Evolutionary conservation across 441 rosid species (phyloP).

Genomic region (Erodium trifolium): DNA sequence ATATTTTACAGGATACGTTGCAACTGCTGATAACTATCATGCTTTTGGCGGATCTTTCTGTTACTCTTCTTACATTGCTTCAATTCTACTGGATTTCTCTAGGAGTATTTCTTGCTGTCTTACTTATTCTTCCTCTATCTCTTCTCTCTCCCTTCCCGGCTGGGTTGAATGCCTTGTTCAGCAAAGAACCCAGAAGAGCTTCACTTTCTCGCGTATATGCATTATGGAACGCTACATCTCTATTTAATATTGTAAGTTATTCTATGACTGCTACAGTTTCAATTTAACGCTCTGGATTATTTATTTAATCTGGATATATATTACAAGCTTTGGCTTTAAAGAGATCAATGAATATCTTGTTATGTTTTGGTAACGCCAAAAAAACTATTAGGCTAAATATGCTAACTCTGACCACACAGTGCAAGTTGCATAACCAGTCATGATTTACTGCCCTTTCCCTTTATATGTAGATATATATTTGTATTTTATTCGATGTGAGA

Average conservation of each 20-base stretch:
- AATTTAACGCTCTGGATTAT: neutral
- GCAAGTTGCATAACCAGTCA: no score
- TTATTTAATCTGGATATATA: no score
- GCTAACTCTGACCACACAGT: no score
- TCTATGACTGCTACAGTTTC: neutral
- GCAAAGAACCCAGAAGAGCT: constrained; percentile 90
- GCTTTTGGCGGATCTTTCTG: constrained; percentile 79
- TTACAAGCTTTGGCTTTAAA: no score
- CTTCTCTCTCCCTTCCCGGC: constrained; percentile 92
- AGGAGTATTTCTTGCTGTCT: constrained; percentile 74
- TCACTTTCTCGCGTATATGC: constrained; percentile 83
- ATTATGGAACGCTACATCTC: constrained; percentile 83
- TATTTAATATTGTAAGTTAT: constrained; percentile 75
- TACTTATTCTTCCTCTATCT: constrained; percentile 89
- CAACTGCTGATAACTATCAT: constrained; percentile 69
- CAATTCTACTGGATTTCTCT: constrained; percentile 92
- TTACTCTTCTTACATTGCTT: constrained; percentile 74
- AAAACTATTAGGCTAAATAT: no score
- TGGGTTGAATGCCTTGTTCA: constrained; percentile 88
- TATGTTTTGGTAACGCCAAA: no score
- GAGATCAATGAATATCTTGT: no score
- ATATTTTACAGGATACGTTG: constrained; percentile 63
- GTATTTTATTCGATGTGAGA: no score
- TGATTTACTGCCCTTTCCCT: no score
- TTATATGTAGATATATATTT: no score